Evolutionary conservation across 129 eudicot genomes (phyloP).

Genomic region (Ambrosia trifida): DNA sequence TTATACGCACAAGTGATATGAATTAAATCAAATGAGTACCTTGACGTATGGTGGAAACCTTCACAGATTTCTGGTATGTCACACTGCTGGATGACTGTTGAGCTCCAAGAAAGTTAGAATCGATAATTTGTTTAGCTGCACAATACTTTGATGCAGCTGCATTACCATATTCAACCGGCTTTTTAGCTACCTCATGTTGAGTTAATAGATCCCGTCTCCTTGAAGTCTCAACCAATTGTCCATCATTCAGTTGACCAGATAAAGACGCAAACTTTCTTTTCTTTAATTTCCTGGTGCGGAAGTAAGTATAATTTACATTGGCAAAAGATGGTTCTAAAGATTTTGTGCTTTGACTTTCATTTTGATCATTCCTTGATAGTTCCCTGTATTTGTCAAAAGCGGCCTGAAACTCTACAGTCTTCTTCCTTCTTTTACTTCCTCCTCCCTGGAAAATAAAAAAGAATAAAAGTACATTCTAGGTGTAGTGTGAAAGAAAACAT

Average conservation of each 20-base stretch:
- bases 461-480: neutral
- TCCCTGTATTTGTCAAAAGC: constrained; percentile 43
- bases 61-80: constrained; percentile 34
- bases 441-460: constrained; percentile 37
- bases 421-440: constrained; percentile 31
- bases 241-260: constrained; percentile 40
- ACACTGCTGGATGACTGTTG: constrained; percentile 27
- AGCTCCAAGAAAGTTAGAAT: constrained; percentile 27
- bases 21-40: constrained; percentile 36
- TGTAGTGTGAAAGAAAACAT: constrained; percentile 9
- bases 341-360: constrained; percentile 27
- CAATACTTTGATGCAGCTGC: constrained; percentile 20
- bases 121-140: constrained; percentile 21
- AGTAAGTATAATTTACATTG: constrained; percentile 51
- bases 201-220: constrained; percentile 34
- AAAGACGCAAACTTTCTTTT: constrained; percentile 50
- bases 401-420: constrained; percentile 22
- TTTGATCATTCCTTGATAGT: constrained; percentile 43
- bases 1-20: constrained; percentile 18
- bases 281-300: constrained; percentile 56
- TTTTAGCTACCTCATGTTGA: constrained; percentile 32
- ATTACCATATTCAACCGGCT: constrained; percentile 15
- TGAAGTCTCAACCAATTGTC: constrained; percentile 38
- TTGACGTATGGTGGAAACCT: constrained; percentile 35
- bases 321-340: constrained; percentile 40